Evolutionary conservation across 2,329 filamentous ascomycete species (phyloP), one percentile per base, ranked within the genome.

Genomic region (Herpotrichia juniperi): DNA sequence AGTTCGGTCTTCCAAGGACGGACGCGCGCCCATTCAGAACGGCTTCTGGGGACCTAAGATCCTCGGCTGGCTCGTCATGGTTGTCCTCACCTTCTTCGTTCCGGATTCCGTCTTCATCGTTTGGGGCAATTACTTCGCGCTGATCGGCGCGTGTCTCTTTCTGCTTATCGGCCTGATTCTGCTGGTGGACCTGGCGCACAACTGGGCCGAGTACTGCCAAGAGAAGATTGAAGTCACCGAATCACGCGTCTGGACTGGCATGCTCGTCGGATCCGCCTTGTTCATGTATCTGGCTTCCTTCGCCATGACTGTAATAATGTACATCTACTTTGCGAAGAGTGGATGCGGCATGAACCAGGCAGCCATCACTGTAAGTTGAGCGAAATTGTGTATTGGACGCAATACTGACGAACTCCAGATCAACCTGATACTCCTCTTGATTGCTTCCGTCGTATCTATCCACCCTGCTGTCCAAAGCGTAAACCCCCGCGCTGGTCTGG

Each of bases 41-140:
- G 94, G 93, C n/a, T 99, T 91, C 76, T 99, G 94, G 94, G 94
- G 93, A 1, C 94, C 94, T 40, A 99, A 99, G 78, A 83, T 99
- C 52, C 85, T 97, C 54, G 85, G 87, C 46, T 99, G 94, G 94
- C 71, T 97, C 44, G 86, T 82, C 12, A 84, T 97, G 61, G 87
- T 97, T 54, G 90, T 97, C 53, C 72, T 96, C 52, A 96, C 93
- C 22, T 99, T 97, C 80, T 85, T 99, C 67, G 97, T 99, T 51
- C 94, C 94, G 14, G 93, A 99, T 69, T 81, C 80, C 24, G 97
- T 99, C 81, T 97, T 97, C 78, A 86, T 96, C 68, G 86, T 96
- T 59, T 99, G 92, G 87, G 94, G 94, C 58, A 96, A 96, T 74
- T 97, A 97, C 71, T 85, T 97, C 62, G 88, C 93, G 48, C 87